phyloP scores from a whole-genome alignment of 495 filamentous ascomycete species.

The Saxispiralis lemnorum region DNA sequence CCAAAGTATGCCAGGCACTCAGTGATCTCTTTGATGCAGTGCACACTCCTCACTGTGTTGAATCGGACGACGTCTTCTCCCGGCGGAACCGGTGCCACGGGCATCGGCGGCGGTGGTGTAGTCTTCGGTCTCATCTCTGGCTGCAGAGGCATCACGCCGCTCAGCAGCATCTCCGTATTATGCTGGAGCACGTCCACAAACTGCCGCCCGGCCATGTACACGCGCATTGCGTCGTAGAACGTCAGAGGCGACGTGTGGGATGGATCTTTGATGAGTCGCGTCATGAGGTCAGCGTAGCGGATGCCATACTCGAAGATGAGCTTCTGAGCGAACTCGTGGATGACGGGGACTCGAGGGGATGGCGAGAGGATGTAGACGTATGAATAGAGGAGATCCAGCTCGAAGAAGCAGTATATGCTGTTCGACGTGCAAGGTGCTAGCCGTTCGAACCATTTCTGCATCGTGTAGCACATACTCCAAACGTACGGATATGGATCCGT shows the following conservation, averaged over 20 bases:
- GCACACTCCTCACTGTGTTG: slow-evolving; percentile 11
- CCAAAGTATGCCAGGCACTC: slow-evolving; percentile 20
- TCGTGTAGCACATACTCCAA: slow-evolving; percentile 18
- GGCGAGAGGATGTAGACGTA: slow-evolving; percentile 70
- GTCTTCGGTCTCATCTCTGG: slow-evolving; percentile 11
- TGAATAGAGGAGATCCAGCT: slow-evolving; percentile 68
- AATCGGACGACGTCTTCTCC: slow-evolving; percentile 11
- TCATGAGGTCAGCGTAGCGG: slow-evolving; percentile 47
- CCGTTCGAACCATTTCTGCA: slow-evolving; percentile 31
- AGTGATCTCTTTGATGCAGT: slow-evolving; percentile 22
- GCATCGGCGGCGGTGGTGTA: slow-evolving; percentile 10
- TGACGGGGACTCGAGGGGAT: slow-evolving; percentile 42
- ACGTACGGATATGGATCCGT: slow-evolving; percentile 23
- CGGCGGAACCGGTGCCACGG: slow-evolving; percentile 6
- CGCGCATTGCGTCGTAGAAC: slow-evolving; percentile 53
- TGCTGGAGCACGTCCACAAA: slow-evolving; percentile 47
- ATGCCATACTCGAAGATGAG: slow-evolving; percentile 72
- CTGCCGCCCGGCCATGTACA: slow-evolving; percentile 54
- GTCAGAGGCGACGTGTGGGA: slow-evolving; percentile 39
- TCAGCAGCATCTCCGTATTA: slow-evolving; percentile 30
- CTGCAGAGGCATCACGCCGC: slow-evolving; percentile 7
- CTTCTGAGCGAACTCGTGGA: slow-evolving; percentile 48
- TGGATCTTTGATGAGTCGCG: slow-evolving; percentile 31
- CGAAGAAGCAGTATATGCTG: slow-evolving; percentile 49
- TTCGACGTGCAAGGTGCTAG: slow-evolving; percentile 36